Conservation (phyloP, 78 protist genomes). For the Cavenderia fasciculata region DNA sequence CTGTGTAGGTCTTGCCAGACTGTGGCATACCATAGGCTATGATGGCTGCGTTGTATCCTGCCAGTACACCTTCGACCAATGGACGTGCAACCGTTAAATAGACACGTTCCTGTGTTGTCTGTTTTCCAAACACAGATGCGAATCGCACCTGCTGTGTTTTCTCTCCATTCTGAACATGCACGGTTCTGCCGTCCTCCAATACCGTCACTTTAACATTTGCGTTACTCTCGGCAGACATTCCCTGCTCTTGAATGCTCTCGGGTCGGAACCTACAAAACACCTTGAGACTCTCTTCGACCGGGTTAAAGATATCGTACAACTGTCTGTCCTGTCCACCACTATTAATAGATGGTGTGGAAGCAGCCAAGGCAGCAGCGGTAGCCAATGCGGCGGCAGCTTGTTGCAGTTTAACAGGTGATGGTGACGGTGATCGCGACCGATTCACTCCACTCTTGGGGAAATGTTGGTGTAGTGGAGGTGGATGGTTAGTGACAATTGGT, state of each 20-base stretch:
- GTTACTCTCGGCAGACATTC: background rate
- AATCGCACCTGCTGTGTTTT: conserved; percentile 19
- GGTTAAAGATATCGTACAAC: too few species aligned
- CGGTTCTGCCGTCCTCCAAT: background rate
- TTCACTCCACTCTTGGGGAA: background rate
- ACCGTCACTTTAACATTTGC: background rate
- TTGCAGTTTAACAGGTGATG: conserved; percentile 10
- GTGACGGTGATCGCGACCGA: conserved; percentile 38
- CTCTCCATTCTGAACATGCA: background rate
- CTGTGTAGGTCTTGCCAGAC: conserved; percentile 80
- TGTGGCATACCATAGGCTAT: conserved; percentile 77
- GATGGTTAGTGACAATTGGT: conserved; percentile 11
- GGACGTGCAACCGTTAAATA: conserved; percentile 35
- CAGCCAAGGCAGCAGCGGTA: background rate
- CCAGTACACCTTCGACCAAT: conserved; percentile 2
- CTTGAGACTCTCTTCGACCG: conserved; percentile 18
- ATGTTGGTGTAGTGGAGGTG: background rate
- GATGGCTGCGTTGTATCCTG: conserved; percentile 70
- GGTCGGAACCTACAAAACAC: conserved; percentile 57
- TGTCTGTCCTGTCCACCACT: too few species aligned
- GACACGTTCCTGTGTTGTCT: conserved; percentile 27
- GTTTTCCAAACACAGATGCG: conserved; percentile 14
- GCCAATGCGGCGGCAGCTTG: background rate
- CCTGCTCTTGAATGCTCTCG: background rate
- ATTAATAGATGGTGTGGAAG: background rate